Evolutionary conservation across 1,284 basidiomycete genomes (phyloP).

Genomic region (Tilletia setariae): DNA sequence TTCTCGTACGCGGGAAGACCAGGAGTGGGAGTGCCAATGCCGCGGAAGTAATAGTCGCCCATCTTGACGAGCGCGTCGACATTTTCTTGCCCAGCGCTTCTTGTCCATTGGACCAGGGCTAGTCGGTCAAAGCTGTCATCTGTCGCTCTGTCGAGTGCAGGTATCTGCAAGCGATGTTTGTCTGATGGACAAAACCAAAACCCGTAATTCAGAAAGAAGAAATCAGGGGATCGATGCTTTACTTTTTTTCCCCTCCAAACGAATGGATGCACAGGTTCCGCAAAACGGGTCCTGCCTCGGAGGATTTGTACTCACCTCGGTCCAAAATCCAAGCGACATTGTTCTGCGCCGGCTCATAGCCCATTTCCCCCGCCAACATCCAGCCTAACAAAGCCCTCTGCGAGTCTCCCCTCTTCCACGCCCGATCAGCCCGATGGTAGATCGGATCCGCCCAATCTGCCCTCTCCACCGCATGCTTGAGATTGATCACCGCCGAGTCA

Average conservation of each 20-base stretch:
- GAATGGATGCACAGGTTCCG: too few species aligned
- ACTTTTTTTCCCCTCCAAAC: too few species aligned
- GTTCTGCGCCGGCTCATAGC: slow-evolving; percentile 88
- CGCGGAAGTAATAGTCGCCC: slow-evolving; percentile 86
- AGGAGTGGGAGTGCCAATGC: slow-evolving; percentile 29
- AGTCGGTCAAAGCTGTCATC: slow-evolving; percentile 63
- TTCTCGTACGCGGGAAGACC: slow-evolving; percentile 73
- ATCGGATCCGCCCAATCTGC: slow-evolving; percentile 50
- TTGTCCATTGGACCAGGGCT: slow-evolving; percentile 86
- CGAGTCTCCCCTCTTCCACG: slow-evolving; percentile 41
- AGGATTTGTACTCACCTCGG: slow-evolving; percentile 60
- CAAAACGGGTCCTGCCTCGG: too few species aligned
- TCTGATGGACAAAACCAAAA: slow-evolving; percentile 18
- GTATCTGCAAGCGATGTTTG: slow-evolving; percentile 25
- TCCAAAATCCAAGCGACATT: slow-evolving; percentile 91
- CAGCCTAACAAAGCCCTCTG: slow-evolving; percentile 58
- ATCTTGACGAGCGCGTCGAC: slow-evolving; percentile 88
- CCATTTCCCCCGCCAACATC: slow-evolving; percentile 81
- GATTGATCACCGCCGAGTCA: slow-evolving; percentile 31
- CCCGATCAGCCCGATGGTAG: slow-evolving; percentile 46
- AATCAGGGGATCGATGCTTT: too few species aligned
- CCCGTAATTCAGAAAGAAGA: not conserved
- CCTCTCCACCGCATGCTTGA: slow-evolving; percentile 40
- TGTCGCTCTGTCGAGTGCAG: slow-evolving; percentile 51
- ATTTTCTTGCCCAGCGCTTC: slow-evolving; percentile 87